Evolutionary conservation across 2,329 filamentous ascomycete genomes (phyloP).

Genomic region (Beauveria sp.): DNA sequence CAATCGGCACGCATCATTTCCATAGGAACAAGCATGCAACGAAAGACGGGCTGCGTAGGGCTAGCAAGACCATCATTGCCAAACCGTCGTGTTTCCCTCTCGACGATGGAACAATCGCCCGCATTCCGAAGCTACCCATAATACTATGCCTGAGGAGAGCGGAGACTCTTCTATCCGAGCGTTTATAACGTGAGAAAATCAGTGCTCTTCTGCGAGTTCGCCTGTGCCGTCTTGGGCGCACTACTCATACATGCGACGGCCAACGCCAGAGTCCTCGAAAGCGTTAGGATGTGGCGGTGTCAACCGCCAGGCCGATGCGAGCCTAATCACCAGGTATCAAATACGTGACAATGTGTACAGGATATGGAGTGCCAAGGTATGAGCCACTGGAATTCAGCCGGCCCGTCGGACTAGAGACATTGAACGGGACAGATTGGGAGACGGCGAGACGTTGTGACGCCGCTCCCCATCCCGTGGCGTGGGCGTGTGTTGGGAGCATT

Average conservation of each 20-base stretch:
- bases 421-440: background rate
- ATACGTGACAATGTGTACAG: background rate
- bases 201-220: background rate
- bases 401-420: background rate
- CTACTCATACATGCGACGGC: background rate
- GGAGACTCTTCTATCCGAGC: too few relatives aligned
- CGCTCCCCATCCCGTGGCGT: constrained; percentile 3
- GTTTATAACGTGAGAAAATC: too few relatives aligned
- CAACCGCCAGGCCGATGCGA: background rate
- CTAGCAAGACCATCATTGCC: too few relatives aligned
- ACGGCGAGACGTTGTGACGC: background rate
- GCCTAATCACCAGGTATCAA: background rate
- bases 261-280: background rate
- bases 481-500: background rate
- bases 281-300: background rate
- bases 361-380: background rate
- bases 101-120: too few relatives aligned
- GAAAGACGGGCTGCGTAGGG: too few relatives aligned
- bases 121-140: too few relatives aligned
- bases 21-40: too few relatives aligned
- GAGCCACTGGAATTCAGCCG: background rate
- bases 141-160: too few relatives aligned
- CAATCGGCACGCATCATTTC: too few relatives aligned
- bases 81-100: too few relatives aligned
- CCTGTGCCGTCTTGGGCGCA: background rate